Percentiles rank a stretch among this genome's conserved stretches.
These are phyloP conservation scores for Lachnellula subtilissima DNA, from an alignment of 2,329 filamentous ascomycete species.

Conservation along the genomic window DNA sequence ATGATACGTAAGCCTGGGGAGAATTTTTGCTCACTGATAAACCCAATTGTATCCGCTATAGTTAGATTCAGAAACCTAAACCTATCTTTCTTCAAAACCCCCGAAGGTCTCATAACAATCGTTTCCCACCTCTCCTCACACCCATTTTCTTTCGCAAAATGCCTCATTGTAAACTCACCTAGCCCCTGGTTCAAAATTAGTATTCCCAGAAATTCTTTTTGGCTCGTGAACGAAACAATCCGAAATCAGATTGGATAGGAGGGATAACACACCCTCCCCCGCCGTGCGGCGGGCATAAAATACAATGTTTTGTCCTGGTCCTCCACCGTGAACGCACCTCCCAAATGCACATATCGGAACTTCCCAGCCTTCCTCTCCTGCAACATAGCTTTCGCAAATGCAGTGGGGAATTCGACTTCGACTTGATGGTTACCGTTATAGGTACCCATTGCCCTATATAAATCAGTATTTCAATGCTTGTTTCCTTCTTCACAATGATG, in stretches of 20 bases:
- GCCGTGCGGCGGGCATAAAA: constrained; percentile 38
- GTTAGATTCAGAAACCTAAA: background rate
- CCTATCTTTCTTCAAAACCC: background rate
- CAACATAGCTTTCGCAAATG: constrained; percentile 12
- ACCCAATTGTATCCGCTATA: background rate
- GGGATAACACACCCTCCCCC: constrained; percentile 7
- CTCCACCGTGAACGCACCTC: constrained; percentile 35
- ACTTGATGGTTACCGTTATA: constrained; percentile 8
- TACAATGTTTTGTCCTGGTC: constrained; percentile 38
- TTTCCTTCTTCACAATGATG: constrained; percentile 33
- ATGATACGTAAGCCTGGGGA: background rate
- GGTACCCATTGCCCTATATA: constrained; percentile 28
- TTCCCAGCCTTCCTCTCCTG: constrained; percentile 26
- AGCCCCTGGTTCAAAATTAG: background rate
- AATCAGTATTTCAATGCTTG: constrained; percentile 41
- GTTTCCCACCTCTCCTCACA: background rate
- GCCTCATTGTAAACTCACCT: background rate
- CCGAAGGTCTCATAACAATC: constrained; percentile 1
- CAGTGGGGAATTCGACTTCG: constrained; percentile 18
- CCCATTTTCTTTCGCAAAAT: background rate
- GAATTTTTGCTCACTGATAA: constrained; percentile 1
- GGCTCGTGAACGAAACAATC: background rate
- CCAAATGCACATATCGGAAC: constrained; percentile 41
- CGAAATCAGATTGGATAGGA: background rate
- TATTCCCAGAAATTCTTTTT: background rate